A percentile compares a stretch with the other conserved stretches of the same genome.
phyloP scores from a whole-genome alignment of 1,139 yeast species.

The Candida glucosophila region DNA sequence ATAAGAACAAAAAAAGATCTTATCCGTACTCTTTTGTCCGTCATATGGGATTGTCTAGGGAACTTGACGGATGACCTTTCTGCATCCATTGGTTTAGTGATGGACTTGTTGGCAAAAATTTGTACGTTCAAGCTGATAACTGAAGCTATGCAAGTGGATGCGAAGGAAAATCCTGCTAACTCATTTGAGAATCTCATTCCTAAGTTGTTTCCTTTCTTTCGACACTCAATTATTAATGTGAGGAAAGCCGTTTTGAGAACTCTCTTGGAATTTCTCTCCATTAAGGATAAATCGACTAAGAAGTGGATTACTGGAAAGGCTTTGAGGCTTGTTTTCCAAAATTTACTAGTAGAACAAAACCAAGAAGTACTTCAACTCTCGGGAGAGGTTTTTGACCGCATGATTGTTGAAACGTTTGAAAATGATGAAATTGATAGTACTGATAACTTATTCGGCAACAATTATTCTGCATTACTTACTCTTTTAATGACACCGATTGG shows the following conservation, averaged over 20 bases:
- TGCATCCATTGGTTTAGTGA: slow-evolving; percentile 91
- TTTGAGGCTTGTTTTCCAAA: slow-evolving; percentile 75
- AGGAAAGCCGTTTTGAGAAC: slow-evolving; percentile 84
- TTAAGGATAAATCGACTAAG: slow-evolving; percentile 56
- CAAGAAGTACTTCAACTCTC: slow-evolving; percentile 61
- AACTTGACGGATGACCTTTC: slow-evolving; percentile 85
- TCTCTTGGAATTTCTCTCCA: slow-evolving; percentile 64
- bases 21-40: slow-evolving; percentile 59
- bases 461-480: slow-evolving; percentile 54
- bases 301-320: slow-evolving; percentile 74
- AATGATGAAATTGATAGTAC: slow-evolving; percentile 25
- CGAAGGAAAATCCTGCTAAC: slow-evolving; percentile 42
- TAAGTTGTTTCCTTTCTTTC: slow-evolving; percentile 78
- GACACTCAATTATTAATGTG: slow-evolving; percentile 91
- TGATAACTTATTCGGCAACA: slow-evolving; percentile 43
- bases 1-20: slow-evolving; percentile 55
- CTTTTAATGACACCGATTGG: slow-evolving; percentile 92
- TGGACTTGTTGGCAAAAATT: slow-evolving; percentile 85
- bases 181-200: slow-evolving; percentile 77
- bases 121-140: slow-evolving; percentile 79
- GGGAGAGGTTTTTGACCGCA: slow-evolving; percentile 47
- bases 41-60: slow-evolving; percentile 82
- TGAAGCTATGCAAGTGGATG: slow-evolving; percentile 57
- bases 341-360: slow-evolving; percentile 83
- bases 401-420: slow-evolving; percentile 41